These are phyloP conservation scores for Auricularia cornea DNA, from an alignment of 768 basidiomycete genomes.

Conservation along the genomic window DNA sequence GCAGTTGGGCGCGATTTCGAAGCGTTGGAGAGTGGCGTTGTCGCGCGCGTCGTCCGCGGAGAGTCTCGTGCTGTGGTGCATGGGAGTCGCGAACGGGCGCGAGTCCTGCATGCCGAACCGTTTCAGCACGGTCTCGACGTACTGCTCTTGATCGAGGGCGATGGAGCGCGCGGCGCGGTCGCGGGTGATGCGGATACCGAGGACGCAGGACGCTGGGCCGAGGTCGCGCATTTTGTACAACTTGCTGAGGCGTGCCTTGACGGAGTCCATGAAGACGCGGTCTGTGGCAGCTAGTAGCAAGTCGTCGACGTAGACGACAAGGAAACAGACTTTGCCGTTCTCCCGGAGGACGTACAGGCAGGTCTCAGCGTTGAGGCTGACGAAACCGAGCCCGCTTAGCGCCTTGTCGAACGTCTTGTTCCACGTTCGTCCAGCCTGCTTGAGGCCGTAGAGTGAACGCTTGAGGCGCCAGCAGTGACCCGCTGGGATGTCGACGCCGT, in stretches of 20 bases:
- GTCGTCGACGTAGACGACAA: background rate
- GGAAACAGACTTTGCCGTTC: background rate
- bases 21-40: background rate
- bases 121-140: slow-evolving; percentile 1
- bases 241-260: background rate
- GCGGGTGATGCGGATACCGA: background rate
- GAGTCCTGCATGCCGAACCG: background rate
- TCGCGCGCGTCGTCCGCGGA: background rate
- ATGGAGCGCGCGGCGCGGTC: background rate
- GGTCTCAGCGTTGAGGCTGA: background rate
- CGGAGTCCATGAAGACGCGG: background rate
- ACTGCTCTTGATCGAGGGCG: background rate
- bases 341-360: background rate
- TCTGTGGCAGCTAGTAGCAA: background rate
- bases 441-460: slow-evolving; percentile 11
- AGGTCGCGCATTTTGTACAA: background rate
- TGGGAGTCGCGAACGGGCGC: background rate
- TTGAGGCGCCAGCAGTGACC: slow-evolving; percentile 4
- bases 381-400: slow-evolving; percentile 1
- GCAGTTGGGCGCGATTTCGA: slow-evolving; percentile 1
- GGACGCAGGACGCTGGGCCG: background rate
- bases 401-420: slow-evolving; percentile 1
- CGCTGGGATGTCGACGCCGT: background rate
- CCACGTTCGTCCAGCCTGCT: slow-evolving; percentile 10
- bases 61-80: background rate